Percentiles rank a stretch among this genome's conserved stretches.
Conservation (phyloP, 352 stramenopile species). For the Phytophthora cactorum region DNA sequence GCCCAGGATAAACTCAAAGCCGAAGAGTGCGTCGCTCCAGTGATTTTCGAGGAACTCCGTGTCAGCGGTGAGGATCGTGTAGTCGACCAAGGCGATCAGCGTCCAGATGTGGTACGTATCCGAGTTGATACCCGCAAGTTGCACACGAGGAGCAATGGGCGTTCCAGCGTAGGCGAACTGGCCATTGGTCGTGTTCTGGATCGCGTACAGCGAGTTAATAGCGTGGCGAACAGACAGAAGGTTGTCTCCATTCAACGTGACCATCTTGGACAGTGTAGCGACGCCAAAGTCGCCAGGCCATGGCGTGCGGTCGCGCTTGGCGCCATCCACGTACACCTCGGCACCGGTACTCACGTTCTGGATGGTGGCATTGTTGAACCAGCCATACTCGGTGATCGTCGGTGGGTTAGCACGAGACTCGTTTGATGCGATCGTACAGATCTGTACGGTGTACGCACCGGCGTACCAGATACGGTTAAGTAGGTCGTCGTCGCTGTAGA, state of each 20-base stretch:
- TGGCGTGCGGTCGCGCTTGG: constrained; percentile 45
- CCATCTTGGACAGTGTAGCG: constrained; percentile 35
- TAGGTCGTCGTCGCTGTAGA: constrained; percentile 47
- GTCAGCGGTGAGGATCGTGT: constrained; percentile 33
- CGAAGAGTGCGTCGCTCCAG: constrained; percentile 36
- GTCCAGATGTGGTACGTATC: constrained; percentile 55
- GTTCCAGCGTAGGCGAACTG: constrained; percentile 43
- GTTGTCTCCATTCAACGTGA: constrained; percentile 42
- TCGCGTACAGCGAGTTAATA: constrained; percentile 35
- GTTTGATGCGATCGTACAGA: constrained; percentile 42
- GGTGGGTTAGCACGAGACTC: constrained; percentile 39
- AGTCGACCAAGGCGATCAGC: constrained; percentile 43
- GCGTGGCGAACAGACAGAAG: constrained; percentile 35
- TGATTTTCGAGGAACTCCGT: constrained; percentile 18
- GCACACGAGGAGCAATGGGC: constrained; percentile 31
- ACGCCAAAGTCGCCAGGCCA: constrained; percentile 46
- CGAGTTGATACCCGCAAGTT: constrained; percentile 30
- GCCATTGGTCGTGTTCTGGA: constrained; percentile 37
- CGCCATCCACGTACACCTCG: constrained; percentile 46
- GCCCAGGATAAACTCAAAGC: constrained; percentile 39
- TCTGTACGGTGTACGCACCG: constrained; percentile 45
- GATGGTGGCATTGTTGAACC: constrained; percentile 46
- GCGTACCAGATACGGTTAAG: constrained; percentile 53
- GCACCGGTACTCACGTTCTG: constrained; percentile 26
- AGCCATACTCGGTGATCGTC: constrained; percentile 41